Base-by-base conservation (phyloP, 805 yeast species). In the Candida ovalis region DNA sequence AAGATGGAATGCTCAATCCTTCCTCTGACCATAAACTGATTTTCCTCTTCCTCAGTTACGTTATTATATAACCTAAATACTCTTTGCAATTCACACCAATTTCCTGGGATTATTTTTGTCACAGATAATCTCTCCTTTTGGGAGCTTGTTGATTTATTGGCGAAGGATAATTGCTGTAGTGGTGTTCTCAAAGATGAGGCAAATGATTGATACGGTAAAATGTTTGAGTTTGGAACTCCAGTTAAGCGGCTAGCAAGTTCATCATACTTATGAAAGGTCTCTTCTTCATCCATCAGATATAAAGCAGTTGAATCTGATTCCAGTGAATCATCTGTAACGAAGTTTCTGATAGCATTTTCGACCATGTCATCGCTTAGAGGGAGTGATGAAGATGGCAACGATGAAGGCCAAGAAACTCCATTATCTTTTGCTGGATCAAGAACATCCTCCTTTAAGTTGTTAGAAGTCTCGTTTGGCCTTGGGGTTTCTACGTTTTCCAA, bases 51-150 rank as follows among this genome's bases (percentile, higher is more conserved):
- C 13, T 39, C 28, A 3, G 40, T 37, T 2, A 43, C 47, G 5
- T 74, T 66, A 19, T 73, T 67, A 54, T 77, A 85, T 0, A 80
- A 59, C 22, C 73, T 71, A 59, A 80, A 86, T 49, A 75, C 72
- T 18, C 68, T 72, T 37, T 80, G 67, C 41, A 86, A 64, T 62
- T 86, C 92, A 68, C 94, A 86, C 87, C 89, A 86, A 15, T 73
- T 64, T 28, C 76, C 71, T 0, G 84, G 77, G 10, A 83, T 63
- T 8, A 86, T 60, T 46, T 73, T 76, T 0, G 91, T 83, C 3
- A 85, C 89, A 1, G 82, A 76, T 15, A 82, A 60, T 37, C 86
- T 58, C 5, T 69, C 40, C 32, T 43, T 44, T 18, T 56, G 55
- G 3, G 55, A 49, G 15, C 22, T 33, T 12, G 46, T 42, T 19